Conservation (phyloP, 345 rosid species). For the Eucalyptus polybractea region DNA sequence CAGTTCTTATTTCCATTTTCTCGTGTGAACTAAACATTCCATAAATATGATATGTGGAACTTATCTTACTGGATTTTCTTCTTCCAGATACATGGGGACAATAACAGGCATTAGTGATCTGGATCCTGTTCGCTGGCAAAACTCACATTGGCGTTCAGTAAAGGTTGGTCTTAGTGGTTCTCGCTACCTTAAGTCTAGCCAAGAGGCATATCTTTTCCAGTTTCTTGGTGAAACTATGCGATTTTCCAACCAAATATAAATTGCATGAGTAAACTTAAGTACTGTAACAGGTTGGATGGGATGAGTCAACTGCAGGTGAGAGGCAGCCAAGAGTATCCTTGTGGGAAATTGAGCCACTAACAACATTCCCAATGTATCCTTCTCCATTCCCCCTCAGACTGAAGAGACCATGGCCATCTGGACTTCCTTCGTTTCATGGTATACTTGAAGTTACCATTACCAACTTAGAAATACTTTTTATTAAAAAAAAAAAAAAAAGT, state of each 20-base stretch:
- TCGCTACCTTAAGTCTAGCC: background rate
- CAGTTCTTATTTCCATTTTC: background rate
- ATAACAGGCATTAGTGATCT: constrained; percentile 66
- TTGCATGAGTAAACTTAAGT: background rate
- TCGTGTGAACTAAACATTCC: background rate
- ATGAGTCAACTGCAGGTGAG: constrained; percentile 45
- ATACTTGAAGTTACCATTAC: background rate
- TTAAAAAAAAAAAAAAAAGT: background rate
- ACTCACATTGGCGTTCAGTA: constrained; percentile 68
- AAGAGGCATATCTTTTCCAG: background rate
- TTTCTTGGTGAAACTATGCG: background rate
- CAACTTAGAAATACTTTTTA: background rate
- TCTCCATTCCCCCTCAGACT: constrained; percentile 31
- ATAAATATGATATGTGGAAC: background rate
- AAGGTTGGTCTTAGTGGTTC: constrained; percentile 15
- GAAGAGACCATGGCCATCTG: constrained; percentile 36
- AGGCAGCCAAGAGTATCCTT: constrained; percentile 43
- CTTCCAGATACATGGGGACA: constrained; percentile 54
- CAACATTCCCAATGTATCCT: constrained; percentile 40
- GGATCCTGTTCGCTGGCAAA: constrained; percentile 61
- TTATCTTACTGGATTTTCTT: background rate
- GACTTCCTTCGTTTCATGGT: constrained; percentile 29
- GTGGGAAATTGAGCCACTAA: constrained; percentile 44
- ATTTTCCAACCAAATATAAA: background rate
- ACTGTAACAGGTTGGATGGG: constrained; percentile 35